Conservation (phyloP, 495 filamentous ascomycete genomes). For the Chaetomidium leptoderma region DNA sequence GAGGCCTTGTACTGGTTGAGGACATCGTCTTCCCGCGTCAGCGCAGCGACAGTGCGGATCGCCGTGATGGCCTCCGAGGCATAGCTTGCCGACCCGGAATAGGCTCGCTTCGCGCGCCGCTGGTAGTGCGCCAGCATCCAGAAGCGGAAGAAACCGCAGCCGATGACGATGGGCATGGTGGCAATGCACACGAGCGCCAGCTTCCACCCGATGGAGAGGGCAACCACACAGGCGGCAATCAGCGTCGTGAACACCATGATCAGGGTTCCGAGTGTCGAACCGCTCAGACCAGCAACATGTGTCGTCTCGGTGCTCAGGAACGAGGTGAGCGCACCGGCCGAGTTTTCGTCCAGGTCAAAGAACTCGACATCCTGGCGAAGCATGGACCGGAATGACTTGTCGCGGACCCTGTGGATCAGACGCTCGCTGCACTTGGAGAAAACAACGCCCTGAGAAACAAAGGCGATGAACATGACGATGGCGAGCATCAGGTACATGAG, state of each 20-base stretch:
- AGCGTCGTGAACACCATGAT: constrained; percentile 73
- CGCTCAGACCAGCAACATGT: constrained; percentile 76
- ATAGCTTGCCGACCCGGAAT: constrained; percentile 70
- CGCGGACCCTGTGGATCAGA: constrained; percentile 75
- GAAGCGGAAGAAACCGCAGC: constrained; percentile 84
- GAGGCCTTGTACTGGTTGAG: constrained; percentile 55
- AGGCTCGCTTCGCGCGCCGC: constrained; percentile 64
- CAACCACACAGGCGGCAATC: constrained; percentile 59
- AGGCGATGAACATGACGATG: constrained; percentile 66
- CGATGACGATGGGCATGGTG: constrained; percentile 72
- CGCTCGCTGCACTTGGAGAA: constrained; percentile 80
- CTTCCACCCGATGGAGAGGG: constrained; percentile 78
- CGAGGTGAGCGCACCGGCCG: constrained; percentile 74
- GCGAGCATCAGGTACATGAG: constrained; percentile 95
- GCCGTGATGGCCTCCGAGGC: constrained; percentile 86
- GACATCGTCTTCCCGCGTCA: constrained; percentile 62
- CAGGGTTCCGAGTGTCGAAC: constrained; percentile 74
- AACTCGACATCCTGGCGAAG: constrained; percentile 86
- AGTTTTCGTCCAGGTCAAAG: constrained; percentile 80
- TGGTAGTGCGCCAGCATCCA: constrained; percentile 67
- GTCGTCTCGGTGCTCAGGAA: constrained; percentile 86
- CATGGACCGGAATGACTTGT: constrained; percentile 77
- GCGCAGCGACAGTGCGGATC: constrained; percentile 82
- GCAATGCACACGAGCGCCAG: constrained; percentile 80
- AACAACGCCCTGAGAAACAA: constrained; percentile 58